Evolutionary conservation across 2,329 filamentous ascomycete genomes (phyloP).

Genomic region (Canariomyces notabilis): DNA sequence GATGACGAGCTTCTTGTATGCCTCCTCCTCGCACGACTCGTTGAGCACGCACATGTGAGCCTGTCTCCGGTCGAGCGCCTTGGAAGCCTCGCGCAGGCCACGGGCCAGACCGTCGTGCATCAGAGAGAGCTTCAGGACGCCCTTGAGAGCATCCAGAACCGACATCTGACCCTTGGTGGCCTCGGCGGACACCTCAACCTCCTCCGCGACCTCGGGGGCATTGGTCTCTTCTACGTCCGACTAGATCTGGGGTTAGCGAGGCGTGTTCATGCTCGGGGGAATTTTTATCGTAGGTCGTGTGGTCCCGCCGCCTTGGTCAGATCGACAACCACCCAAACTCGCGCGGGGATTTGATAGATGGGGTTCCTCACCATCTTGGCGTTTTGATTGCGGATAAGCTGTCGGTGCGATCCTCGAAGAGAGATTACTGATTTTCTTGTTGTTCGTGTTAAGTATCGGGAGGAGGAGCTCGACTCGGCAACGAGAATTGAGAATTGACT

Average conservation of each 20-base stretch:
- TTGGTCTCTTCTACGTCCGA: slow-evolving; percentile 99
- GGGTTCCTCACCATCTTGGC: slow-evolving; percentile 54
- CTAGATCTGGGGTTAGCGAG: slow-evolving; percentile 43
- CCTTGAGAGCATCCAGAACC: slow-evolving; percentile 97
- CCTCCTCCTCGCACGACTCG: slow-evolving; percentile 99
- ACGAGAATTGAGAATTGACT: slow-evolving; percentile 16
- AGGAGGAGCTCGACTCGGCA: slow-evolving; percentile 12
- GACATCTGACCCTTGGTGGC: slow-evolving; percentile 91
- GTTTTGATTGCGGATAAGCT: slow-evolving; percentile 42
- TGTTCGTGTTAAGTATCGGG: slow-evolving; percentile 16
- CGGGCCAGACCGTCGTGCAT: slow-evolving; percentile 99
- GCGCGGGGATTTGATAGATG: background rate
- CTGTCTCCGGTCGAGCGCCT: slow-evolving; percentile 97
- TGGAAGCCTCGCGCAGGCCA: slow-evolving; percentile 96
- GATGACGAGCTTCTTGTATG: slow-evolving; percentile 99
- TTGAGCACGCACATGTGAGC: slow-evolving; percentile 99
- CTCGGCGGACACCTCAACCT: slow-evolving; percentile 96
- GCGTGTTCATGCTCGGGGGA: slow-evolving; percentile 3
- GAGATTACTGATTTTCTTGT: slow-evolving; percentile 27
- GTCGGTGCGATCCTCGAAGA: slow-evolving; percentile 67
- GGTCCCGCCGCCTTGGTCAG: no score
- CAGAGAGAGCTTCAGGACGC: slow-evolving; percentile 94
- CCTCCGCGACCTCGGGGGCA: slow-evolving; percentile 74
- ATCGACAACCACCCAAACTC: background rate
- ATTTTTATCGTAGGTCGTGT: slow-evolving; percentile 2